Evolutionary conservation across 108 stramenopile genomes (phyloP).

Genomic region (Skeletonema menzelii): DNA sequence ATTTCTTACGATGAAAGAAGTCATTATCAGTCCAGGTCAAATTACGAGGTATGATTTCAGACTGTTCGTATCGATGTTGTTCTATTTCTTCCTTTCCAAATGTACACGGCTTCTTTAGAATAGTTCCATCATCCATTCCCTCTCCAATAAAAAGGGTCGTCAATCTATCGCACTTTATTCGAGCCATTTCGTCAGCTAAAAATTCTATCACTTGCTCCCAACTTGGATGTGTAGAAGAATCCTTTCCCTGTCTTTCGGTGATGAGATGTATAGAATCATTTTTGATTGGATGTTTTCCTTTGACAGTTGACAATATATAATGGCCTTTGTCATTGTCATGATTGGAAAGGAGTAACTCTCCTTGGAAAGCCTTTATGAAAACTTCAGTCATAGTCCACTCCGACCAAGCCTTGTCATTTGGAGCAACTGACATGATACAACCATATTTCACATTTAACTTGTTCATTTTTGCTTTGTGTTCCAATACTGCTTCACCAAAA

Average conservation of each 20-base stretch:
- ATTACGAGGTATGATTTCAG: conserved; percentile 24
- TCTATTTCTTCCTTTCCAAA: conserved; percentile 18
- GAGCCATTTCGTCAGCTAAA: conserved; percentile 45
- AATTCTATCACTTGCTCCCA: conserved; percentile 49
- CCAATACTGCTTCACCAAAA: conserved; percentile 33
- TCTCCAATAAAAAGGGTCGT: conserved; percentile 35
- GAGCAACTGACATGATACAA: conserved; percentile 38
- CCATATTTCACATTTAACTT: conserved; percentile 34
- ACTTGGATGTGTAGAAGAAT: background rate
- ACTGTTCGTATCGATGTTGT: background rate
- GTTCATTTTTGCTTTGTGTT: conserved; percentile 11
- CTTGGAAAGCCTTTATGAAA: conserved; percentile 31
- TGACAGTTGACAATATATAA: conserved; percentile 22
- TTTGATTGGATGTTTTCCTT: conserved; percentile 21
- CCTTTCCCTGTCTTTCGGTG: background rate
- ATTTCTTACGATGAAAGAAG: conserved; percentile 11
- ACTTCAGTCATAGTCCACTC: conserved; percentile 47
- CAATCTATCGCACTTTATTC: conserved; percentile 36
- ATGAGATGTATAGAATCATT: background rate
- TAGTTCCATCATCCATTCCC: conserved; percentile 32
- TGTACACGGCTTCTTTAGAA: conserved; percentile 21
- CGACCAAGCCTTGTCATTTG: conserved; percentile 27
- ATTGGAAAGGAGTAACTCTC: conserved; percentile 21
- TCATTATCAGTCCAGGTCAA: conserved; percentile 33
- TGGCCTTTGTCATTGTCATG: background rate